Evolutionary conservation across 2,329 filamentous ascomycete genomes (phyloP), one percentile per base, ranked within the genome.

Genomic region (Aotearoamyces nothofagi): DNA sequence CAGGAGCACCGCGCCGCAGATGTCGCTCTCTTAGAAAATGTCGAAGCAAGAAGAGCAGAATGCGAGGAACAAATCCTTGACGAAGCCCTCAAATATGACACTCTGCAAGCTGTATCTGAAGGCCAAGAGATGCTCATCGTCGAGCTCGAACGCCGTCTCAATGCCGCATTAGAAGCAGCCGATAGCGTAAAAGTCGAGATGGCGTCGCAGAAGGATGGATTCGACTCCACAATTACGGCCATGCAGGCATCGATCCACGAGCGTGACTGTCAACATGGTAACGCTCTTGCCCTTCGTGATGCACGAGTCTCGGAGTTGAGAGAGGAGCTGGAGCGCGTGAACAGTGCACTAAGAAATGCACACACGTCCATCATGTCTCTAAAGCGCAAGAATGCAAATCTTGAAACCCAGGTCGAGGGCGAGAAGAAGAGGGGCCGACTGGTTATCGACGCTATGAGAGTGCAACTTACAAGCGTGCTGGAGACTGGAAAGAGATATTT

Each of bases 261-360:
- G 3, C 17, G 36, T 6, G 41, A 47, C 20, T 29, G 34, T 11
- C 12, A 31, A 6, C 58, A 66, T 34, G 64, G 60, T 1, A 44
- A 49, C 1, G 58, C 56, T 1, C 55, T 73, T 0, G 63, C 64
- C 3, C 45, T 61, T 4, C 54, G 63, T 0, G 67, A 73, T 32
- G 57, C 61, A 0, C 49, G 59, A 2, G 58, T 70, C 1, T 30
- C 44, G 2, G 63, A 68, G 44, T 48, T 72, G 11, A 46, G 59
- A 4, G 43, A 36, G 0, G 64, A 71, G 39, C 45, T 71, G 2
- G 60, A 63, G 19, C 49, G 54, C 3, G 49, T 66, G 4, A 62
- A 60, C 32, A 48, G 40, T 4, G 49, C 55, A 3, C 46, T 74
- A 25, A 52, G 58, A 3, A 43, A 43, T 0, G 65, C 67, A 1